Base-by-base conservation (phyloP, 768 basidiomycete genomes). In the Royoungia palumana region DNA sequence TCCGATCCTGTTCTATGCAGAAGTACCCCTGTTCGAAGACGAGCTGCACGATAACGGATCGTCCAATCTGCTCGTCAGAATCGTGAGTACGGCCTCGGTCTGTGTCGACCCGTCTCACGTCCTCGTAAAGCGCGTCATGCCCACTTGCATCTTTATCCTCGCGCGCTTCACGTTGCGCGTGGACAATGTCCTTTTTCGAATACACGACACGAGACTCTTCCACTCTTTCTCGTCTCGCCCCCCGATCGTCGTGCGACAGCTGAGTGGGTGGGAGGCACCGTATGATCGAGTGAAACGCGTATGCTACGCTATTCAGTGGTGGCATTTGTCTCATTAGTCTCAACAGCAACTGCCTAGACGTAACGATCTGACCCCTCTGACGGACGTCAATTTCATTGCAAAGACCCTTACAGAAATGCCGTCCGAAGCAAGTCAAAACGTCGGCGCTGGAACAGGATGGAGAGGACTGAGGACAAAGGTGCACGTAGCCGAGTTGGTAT, bases 1-100 rank as follows among this genome's bases (percentile, higher is more conserved):
- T 68, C 96, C 96, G 14, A 98, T 98, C 57, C 73, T 97, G n/a
- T 99, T 95, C 69, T 98, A 95, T 62, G 92, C 95, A 7, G 94
- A 98, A 59, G 81, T 97, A 1, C 89, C 92, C 0, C 71, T 98
- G 5, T 98, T 89, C 63, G 95, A 99, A 62, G 94, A 97, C 65
- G 96, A 99, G 66, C 74, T 98, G 38, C 94, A 97, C 62, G 96
- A 99, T 63, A 97, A 98, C 62, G 96, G 96, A 0, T 82, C 90
- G 6, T 94, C 94, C 1, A 79, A 83, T 25, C 67, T 93, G 2
- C 77, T 92, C 22, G 86, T 93, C 39, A 77, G 94, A 59, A 91
- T 97, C 49, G 94, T 97, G 64, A 69, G 90, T 78, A 13, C 17
- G 3, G 9, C 13, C 21, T 24, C 6, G 19, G 6, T 41, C 3